Base-by-base conservation (phyloP, 2,329 filamentous ascomycete genomes). In the Aspergillus sp. region DNA sequence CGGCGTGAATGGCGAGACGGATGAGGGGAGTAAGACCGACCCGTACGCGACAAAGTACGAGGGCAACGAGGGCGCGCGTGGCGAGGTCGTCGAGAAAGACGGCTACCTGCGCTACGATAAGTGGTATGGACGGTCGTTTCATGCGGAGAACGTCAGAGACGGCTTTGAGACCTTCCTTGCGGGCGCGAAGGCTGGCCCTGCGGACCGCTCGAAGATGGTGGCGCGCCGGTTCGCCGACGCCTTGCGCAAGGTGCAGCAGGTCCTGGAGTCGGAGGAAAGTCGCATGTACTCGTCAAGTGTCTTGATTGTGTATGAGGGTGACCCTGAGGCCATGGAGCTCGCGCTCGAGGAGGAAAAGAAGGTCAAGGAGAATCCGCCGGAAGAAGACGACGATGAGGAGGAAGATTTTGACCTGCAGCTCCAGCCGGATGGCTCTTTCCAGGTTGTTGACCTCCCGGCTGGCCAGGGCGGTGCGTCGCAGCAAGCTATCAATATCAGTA, bases 261-360 rank as follows among this genome's bases (percentile, higher is more conserved):
- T 79, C 4, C 67, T 82, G 8, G 78, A 83, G 59, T 69, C 75
- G 1, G 72, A 81, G 45, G 85, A 88, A 68, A 85, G 81, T 62
- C 74, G 84, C 45, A 87, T 88, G 84, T 87, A 86, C 65, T 83
- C 82, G 13, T 78, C 84, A 0, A 86, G 82, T 60, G 74, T 88
- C 14, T 65, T 88, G 44, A 78, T 87, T 35, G 81, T 87, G 13
- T 88, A 87, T 59, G 85, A 88, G 67, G 85, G 85, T 6, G 82
- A 87, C 58, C 70, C 75, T 1, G 73, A 79, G 17, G 79, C 79
- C 17, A 76, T 86, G 50, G 75, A 79, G 48, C 70, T 72, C 38
- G 74, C 78, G 1, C 65, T 82, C 36, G 70, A 73, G 20, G 71
- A 72, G 33, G 73, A 76, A 76, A 54, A 66, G 57, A 69, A 71